Evolutionary conservation across 257 asterid species (phyloP).

Genomic region (Ehretia macrophylla): DNA sequence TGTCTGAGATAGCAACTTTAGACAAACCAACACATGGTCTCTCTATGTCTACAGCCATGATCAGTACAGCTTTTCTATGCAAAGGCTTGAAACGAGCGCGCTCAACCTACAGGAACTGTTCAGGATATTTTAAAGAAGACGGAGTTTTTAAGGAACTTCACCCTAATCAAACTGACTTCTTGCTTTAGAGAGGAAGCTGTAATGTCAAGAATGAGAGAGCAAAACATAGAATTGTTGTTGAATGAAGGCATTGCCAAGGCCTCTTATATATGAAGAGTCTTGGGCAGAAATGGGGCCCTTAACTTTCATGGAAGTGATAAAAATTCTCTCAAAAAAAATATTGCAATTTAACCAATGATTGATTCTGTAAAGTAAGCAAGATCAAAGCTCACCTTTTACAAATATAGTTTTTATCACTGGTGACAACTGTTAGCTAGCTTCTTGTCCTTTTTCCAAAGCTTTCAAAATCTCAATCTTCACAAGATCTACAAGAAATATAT

Average conservation of each 20-base stretch:
- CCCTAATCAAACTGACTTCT: too few species aligned
- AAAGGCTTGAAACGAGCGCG: too few species aligned
- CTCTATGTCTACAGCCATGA: conserved; percentile 43
- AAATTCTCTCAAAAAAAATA: background rate
- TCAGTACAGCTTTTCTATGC: background rate
- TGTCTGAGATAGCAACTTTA: conserved; percentile 55
- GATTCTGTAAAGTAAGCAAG: conserved; percentile 31
- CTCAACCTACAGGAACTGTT: too few species aligned
- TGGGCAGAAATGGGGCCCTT: conserved; percentile 26
- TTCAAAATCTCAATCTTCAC: conserved; percentile 45
- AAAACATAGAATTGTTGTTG: conserved; percentile 1
- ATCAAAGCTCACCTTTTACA: conserved; percentile 32
- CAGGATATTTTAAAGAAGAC: too few species aligned
- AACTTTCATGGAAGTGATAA: conserved; percentile 7
- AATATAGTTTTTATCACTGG: conserved; percentile 30
- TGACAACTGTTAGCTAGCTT: conserved; percentile 76
- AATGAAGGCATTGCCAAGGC: conserved; percentile 13
- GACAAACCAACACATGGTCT: conserved; percentile 42
- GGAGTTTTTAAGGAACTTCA: too few species aligned
- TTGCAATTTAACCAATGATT: conserved; percentile 30
- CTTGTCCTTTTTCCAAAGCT: conserved; percentile 41
- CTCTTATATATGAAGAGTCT: conserved; percentile 29
- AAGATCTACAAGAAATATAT: conserved; percentile 55
- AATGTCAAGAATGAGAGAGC: background rate
- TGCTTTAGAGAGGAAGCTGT: background rate